Conservation (phyloP, 331 rosid genomes). For the Pyrus hybrid region DNA sequence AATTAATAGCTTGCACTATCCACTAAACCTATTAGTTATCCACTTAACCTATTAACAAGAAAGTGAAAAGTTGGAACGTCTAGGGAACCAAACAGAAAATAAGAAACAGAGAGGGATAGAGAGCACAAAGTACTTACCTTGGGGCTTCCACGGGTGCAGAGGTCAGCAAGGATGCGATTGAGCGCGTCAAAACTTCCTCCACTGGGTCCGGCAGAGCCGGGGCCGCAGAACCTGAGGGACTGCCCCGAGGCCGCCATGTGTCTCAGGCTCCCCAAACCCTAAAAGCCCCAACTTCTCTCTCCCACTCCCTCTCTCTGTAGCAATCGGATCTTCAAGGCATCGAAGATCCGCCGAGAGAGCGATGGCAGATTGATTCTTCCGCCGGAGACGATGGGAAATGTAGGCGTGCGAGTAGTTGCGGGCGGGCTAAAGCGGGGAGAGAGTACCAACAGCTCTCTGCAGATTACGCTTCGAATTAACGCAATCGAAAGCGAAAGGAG, state of each 20-base stretch:
- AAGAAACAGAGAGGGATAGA: background rate
- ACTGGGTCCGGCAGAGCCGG: slow-evolving; percentile 36
- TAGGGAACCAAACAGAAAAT: background rate
- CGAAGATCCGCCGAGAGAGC: background rate
- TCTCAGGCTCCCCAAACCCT: slow-evolving; percentile 30
- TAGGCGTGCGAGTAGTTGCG: background rate
- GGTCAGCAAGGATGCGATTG: slow-evolving; percentile 80
- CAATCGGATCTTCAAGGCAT: background rate
- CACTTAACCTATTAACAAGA: background rate
- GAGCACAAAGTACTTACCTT: slow-evolving; percentile 36
- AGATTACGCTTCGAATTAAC: background rate
- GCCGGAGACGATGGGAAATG: background rate
- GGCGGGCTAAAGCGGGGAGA: background rate
- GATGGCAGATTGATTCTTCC: background rate
- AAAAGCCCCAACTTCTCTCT: slow-evolving; percentile 3
- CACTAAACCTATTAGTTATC: background rate
- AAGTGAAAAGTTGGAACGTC: background rate
- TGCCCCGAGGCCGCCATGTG: slow-evolving; percentile 72
- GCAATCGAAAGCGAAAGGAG: background rate
- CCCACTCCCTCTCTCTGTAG: background rate
- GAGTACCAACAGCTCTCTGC: background rate
- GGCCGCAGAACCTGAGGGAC: slow-evolving; percentile 50
- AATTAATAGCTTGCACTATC: background rate
- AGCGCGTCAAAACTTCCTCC: slow-evolving; percentile 72
- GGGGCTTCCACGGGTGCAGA: slow-evolving; percentile 81